These are phyloP conservation scores for Trametes cingulata DNA, from an alignment of 768 basidiomycete genomes.

Conservation along the genomic window DNA sequence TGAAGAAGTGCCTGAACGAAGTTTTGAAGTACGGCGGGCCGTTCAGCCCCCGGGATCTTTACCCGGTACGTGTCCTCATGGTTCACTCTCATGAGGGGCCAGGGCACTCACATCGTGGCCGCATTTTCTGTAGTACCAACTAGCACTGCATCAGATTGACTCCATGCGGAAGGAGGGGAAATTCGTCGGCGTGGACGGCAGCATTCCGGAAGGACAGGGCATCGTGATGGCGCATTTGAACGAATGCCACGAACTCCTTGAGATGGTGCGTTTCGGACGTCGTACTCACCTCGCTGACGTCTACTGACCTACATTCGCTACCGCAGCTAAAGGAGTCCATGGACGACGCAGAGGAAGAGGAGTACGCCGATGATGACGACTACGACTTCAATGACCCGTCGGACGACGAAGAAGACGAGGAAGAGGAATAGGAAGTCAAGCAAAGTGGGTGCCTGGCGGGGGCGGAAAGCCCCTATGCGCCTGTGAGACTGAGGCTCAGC, in stretches of 20 bases:
- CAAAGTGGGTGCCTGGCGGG: too few relatives aligned
- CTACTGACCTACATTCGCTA: not conserved
- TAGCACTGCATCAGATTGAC: constrained; percentile 94
- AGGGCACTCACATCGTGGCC: not conserved
- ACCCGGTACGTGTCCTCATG: constrained; percentile 76
- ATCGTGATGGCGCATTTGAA: constrained; percentile 94
- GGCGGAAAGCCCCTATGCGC: too few relatives aligned
- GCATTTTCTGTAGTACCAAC: constrained; percentile 67
- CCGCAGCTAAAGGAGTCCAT: constrained; percentile 79
- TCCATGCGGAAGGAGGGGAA: constrained; percentile 91
- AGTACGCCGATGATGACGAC: constrained; percentile 32
- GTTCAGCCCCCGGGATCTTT: constrained; percentile 87
- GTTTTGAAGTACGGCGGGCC: constrained; percentile 94
- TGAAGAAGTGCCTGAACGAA: constrained; percentile 96
- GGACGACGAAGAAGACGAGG: constrained; percentile 12
- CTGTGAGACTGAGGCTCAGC: too few relatives aligned
- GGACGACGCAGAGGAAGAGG: constrained; percentile 63
- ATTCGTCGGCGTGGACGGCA: constrained; percentile 85
- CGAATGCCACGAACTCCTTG: constrained; percentile 93
- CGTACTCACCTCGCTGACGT: not conserved
- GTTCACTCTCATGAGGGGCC: not conserved
- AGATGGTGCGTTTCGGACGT: constrained; percentile 64
- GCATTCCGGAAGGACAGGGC: constrained; percentile 93
- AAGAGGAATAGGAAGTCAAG: constrained; percentile 11
- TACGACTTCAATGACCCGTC: constrained; percentile 16